A percentile compares a stretch with the other conserved stretches of the same genome.
Evolutionary conservation across 345 rosid species (phyloP).

Genomic region (Eucalyptus camaldulensis): DNA sequence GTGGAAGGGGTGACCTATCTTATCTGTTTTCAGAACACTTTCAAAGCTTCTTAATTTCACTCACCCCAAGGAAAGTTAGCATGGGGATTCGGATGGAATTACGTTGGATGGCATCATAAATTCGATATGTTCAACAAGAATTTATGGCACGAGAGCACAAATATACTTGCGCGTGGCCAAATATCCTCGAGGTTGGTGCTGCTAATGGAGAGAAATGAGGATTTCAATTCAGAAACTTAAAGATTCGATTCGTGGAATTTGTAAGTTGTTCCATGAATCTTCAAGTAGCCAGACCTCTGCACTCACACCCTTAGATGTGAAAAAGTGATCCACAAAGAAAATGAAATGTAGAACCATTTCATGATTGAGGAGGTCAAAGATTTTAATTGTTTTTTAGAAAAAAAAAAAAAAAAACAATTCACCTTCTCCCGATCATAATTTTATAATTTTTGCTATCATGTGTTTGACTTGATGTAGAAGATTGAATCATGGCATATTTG

Average conservation of each 20-base stretch:
- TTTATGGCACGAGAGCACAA: neutral
- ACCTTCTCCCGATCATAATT: neutral
- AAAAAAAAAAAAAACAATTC: neutral
- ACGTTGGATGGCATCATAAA: neutral
- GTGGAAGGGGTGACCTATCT: neutral
- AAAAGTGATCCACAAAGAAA: neutral
- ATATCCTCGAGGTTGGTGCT: neutral
- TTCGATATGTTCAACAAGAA: neutral
- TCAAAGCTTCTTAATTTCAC: neutral
- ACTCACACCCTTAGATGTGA: neutral
- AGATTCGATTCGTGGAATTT: neutral
- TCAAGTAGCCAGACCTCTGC: neutral
- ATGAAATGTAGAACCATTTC: neutral
- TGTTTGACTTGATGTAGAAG: neutral
- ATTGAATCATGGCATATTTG: neutral
- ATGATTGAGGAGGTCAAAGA: neutral
- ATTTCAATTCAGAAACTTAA: neutral
- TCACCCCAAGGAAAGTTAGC: neutral
- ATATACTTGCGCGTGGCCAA: neutral
- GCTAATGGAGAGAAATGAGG: neutral
- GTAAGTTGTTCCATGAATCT: neutral
- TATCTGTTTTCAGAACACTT: neutral
- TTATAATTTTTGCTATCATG: neutral
- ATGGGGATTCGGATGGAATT: neutral
- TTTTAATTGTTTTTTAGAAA: neutral